These are phyloP conservation scores for Datura wrightii DNA, from an alignment of 257 asterid genomes.

Conservation along the genomic window DNA sequence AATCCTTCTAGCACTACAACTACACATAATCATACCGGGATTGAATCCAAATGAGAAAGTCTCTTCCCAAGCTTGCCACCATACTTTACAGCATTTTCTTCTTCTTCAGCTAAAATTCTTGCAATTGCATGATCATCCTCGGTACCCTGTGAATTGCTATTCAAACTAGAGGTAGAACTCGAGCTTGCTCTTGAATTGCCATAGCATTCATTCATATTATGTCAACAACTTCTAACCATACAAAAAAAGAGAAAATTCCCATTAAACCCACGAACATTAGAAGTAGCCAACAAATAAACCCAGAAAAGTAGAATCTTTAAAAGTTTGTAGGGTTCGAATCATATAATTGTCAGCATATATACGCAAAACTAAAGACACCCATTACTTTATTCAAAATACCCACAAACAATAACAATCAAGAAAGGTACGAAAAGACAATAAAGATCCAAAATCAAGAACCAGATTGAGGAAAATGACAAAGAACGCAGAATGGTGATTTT, in stretches of 20 bases:
- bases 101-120: slow-evolving; percentile 74
- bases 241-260: not conserved
- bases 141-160: slow-evolving; percentile 75
- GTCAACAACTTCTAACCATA: slow-evolving; percentile 15
- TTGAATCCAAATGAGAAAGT: slow-evolving; percentile 91
- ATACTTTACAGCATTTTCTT: slow-evolving; percentile 38
- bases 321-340: slow-evolving; percentile 5
- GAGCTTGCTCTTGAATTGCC: slow-evolving; percentile 57
- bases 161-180: slow-evolving; percentile 73
- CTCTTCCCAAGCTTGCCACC: slow-evolving; percentile 70
- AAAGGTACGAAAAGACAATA: not conserved
- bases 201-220: slow-evolving; percentile 50
- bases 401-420: not conserved
- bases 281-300: not conserved
- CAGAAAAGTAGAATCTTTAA: not conserved
- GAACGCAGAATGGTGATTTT: not conserved
- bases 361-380: not conserved
- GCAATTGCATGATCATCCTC: slow-evolving; percentile 98
- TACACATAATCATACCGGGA: slow-evolving; percentile 59
- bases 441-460: not conserved
- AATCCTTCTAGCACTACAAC: not conserved
- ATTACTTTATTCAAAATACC: slow-evolving; percentile 3
- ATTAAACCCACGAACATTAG: not conserved
- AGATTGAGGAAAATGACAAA: not conserved
- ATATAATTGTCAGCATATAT: not conserved